Percentiles rank a stretch among this genome's conserved stretches.
These are phyloP conservation scores for Aphanomyces invadans DNA, from an alignment of 352 stramenopile species.

Conservation along the genomic window DNA sequence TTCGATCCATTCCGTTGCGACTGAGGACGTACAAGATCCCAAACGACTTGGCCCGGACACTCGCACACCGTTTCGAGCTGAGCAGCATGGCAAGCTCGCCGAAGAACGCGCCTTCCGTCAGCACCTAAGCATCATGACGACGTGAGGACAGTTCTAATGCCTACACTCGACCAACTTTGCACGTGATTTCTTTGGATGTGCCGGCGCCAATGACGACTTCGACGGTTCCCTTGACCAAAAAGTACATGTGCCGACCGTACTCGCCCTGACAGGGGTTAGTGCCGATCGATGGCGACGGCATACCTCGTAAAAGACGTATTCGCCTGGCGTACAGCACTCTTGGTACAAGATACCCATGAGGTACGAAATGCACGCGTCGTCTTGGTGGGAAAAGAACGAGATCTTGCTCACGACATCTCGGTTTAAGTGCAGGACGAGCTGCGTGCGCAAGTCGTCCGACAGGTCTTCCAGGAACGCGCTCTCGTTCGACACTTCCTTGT, in stretches of 20 bases:
- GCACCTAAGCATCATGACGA: slow-evolving; percentile 11
- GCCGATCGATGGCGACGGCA: background rate
- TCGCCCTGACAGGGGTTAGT: slow-evolving; percentile 32
- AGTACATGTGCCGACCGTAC: slow-evolving; percentile 77
- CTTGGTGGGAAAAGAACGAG: slow-evolving; percentile 65
- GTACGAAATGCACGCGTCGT: slow-evolving; percentile 74
- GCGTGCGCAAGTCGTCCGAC: slow-evolving; percentile 64
- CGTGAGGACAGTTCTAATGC: too few relatives aligned
- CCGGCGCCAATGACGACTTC: slow-evolving; percentile 63
- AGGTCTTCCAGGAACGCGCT: slow-evolving; percentile 57
- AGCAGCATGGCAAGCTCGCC: slow-evolving; percentile 78
- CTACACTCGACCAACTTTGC: too few relatives aligned
- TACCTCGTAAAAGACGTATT: slow-evolving; percentile 74
- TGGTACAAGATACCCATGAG: slow-evolving; percentile 73
- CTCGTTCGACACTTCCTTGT: slow-evolving; percentile 66
- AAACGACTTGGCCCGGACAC: slow-evolving; percentile 71
- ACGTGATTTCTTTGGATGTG: slow-evolving; percentile 33
- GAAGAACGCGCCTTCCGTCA: slow-evolving; percentile 71
- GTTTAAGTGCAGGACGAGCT: slow-evolving; percentile 70
- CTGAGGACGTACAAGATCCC: slow-evolving; percentile 72
- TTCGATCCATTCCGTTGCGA: slow-evolving; percentile 55
- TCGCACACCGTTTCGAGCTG: slow-evolving; percentile 65
- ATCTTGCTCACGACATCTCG: slow-evolving; percentile 79
- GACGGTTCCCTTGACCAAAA: slow-evolving; percentile 62
- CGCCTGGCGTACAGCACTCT: slow-evolving; percentile 66